Conservation (phyloP, 2,329 filamentous ascomycete genomes). For the Colletotrichum noveboracense region DNA sequence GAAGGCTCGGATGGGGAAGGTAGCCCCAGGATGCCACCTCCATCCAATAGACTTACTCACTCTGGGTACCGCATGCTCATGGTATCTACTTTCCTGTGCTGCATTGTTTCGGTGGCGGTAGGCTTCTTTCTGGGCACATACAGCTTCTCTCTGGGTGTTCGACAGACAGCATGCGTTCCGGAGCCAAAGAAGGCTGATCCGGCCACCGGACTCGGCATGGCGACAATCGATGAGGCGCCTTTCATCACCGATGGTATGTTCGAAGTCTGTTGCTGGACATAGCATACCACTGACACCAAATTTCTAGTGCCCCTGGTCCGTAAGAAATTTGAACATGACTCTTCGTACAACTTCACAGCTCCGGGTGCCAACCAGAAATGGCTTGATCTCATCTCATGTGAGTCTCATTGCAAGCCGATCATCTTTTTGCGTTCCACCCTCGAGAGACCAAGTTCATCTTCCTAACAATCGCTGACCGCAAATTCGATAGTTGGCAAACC, state of each 20-base stretch:
- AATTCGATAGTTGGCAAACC: not conserved
- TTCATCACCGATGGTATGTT: not conserved
- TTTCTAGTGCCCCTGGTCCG: not conserved
- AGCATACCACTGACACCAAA: rapidly evolving
- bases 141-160: not conserved
- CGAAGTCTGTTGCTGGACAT: rapidly evolving
- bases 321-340: not conserved
- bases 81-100: not conserved
- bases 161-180: not conserved
- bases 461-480: not conserved
- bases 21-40: not conserved
- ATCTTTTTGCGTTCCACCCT: not conserved
- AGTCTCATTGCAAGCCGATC: not conserved
- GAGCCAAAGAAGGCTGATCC: not conserved
- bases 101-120: not conserved
- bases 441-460: not conserved
- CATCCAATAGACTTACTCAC: not conserved
- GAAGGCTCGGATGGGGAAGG: not conserved
- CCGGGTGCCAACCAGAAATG: not conserved
- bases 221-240: not conserved
- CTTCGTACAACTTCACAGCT: not conserved
- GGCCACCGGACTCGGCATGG: not conserved
- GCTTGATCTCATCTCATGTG: not conserved
- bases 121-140: not conserved
- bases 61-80: not conserved